Evolutionary conservation across 495 filamentous ascomycete genomes (phyloP), one percentile per base, ranked within the genome.

Genomic region (Trichoderma virens): DNA sequence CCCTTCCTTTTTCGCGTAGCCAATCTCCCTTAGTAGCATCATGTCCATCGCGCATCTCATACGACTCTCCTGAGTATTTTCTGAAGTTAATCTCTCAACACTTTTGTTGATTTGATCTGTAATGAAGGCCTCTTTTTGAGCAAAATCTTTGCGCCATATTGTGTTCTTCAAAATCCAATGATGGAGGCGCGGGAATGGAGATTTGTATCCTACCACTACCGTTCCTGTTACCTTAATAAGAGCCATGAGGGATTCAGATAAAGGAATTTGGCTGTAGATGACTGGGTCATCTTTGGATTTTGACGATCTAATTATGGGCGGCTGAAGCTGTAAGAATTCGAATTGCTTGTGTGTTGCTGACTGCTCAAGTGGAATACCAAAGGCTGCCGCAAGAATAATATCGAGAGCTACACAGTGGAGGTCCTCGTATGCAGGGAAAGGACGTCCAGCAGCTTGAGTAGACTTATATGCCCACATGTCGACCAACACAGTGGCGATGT

Each of bases 381-480:
- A 74, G 20, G 69, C 65, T 9, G 66, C 65, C 14, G 68, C 72
- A 31, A 71, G 69, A 41, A 80, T 73, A 28, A 70, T 65, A 62
- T 81, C 78, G 5, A 80, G 64, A 0, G 74, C 70, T 34, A 64
- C 61, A 45, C 69, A 64, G 7, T 65, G 67, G 32, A 81, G 68
- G 60, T 82, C 77, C 16, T 73, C 27, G 23, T 32, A 11, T 9
- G 73, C 77, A 2, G 63, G 20, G 45, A 79, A 79, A 0, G 74
- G 73, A 0, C 66, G 68, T 5, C 75, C 74, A 18, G 69, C 20
- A 13, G 74, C 75, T 2, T 71, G 23, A 3, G 38, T 34, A 9
- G 66, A 60, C 61, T 79, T 81, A 54, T 67, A 38, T 38, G 65
- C 27, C 77, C 78, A 80, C 5, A 79, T 59, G 20, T 73, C 60